These are phyloP conservation scores for Pythium aquatile DNA, from an alignment of 352 stramenopile species.

Conservation along the genomic window DNA sequence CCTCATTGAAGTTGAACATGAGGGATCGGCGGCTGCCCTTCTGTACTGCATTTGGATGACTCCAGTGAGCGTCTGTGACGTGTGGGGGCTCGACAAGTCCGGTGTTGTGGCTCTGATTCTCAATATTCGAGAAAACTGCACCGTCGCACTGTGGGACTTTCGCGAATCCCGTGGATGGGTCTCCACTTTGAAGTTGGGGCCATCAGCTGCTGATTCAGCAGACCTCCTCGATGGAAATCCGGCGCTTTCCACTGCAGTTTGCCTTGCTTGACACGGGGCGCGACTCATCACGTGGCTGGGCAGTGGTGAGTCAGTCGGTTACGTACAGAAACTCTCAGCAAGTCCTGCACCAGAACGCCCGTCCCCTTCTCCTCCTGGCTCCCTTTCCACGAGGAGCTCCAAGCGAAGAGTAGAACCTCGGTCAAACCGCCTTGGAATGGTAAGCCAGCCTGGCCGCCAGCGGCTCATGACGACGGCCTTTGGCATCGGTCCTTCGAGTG, in stretches of 20 bases:
- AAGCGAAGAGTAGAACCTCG: neutral
- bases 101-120: neutral
- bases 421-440: neutral
- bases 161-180: neutral
- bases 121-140: neutral
- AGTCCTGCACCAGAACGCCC: neutral
- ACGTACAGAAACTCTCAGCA: neutral
- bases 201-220: neutral
- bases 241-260: neutral
- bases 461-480: neutral
- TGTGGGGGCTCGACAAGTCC: neutral
- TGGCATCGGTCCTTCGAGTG: neutral
- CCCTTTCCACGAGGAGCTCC: neutral
- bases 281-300: constrained; percentile 9
- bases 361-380: neutral
- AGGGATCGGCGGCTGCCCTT: neutral
- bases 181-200: neutral
- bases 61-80: neutral
- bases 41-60: neutral
- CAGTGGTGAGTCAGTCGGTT: constrained; percentile 7
- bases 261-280: neutral
- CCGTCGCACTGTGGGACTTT: neutral
- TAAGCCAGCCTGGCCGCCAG: neutral
- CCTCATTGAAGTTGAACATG: constrained; percentile 21
- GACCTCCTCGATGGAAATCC: neutral